A percentile compares a stretch with the other conserved stretches of the same genome.
These are phyloP conservation scores for Blechomonas ayalai DNA, from an alignment of 208 protist species.

Conservation along the genomic window DNA sequence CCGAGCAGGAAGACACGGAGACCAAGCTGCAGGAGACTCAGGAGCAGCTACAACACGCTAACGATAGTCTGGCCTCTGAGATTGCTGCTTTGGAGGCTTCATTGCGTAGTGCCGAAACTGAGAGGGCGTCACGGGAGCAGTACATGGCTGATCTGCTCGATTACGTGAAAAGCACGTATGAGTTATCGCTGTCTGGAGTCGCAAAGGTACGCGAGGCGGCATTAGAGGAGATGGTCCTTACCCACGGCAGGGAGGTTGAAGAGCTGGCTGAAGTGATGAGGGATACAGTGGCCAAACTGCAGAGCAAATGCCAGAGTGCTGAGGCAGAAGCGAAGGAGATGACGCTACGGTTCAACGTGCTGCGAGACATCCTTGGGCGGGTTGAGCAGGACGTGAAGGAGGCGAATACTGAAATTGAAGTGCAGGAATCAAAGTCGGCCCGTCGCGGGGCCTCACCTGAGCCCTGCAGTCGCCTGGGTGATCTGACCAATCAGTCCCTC, in stretches of 20 bases:
- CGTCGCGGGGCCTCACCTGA: not conserved
- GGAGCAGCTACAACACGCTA: conserved; percentile 4
- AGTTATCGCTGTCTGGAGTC: conserved; percentile 19
- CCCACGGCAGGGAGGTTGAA: conserved; percentile 7
- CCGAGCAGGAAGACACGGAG: conserved; percentile 6
- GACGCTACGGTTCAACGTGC: conserved; percentile 17
- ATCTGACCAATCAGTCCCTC: conserved; percentile 9
- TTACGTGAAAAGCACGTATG: conserved; percentile 11
- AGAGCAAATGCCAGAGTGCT: conserved; percentile 20
- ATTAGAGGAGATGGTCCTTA: conserved; percentile 14
- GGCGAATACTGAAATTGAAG: conserved; percentile 21
- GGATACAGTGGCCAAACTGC: conserved; percentile 20
- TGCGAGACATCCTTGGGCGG: conserved; percentile 31
- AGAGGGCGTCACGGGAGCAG: conserved; percentile 1
- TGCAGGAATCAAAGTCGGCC: no score
- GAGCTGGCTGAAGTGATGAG: conserved; percentile 8
- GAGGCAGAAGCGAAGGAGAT: conserved; percentile 27
- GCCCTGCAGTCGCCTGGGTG: conserved; percentile 2
- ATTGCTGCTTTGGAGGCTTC: not conserved
- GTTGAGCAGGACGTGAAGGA: conserved; percentile 50
- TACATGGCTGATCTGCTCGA: conserved; percentile 2
- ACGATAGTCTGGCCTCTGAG: conserved; percentile 5
- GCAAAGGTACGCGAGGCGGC: conserved; percentile 20
- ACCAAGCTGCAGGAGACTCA: conserved; percentile 24
- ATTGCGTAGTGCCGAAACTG: conserved; percentile 2